These are phyloP conservation scores for Camellia lanceoleosa DNA, from an alignment of 148 eudicot species.

Conservation along the genomic window DNA sequence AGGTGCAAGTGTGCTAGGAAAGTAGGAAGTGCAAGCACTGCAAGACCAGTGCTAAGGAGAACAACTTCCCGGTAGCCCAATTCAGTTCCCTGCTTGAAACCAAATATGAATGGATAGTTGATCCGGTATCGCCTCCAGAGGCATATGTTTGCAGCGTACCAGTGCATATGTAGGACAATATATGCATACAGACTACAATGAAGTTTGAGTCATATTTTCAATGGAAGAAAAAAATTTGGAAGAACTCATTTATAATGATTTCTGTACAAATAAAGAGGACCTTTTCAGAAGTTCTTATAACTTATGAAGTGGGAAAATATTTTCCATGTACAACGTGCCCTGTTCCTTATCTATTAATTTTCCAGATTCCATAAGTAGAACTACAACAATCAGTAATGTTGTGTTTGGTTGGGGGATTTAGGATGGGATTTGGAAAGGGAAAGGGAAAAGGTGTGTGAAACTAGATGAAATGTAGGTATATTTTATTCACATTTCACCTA, in stretches of 20 bases:
- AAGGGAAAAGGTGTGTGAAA: no score
- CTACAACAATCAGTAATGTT: conserved; percentile 45
- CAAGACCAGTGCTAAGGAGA: conserved; percentile 56
- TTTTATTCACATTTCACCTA: no score
- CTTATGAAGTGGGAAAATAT: conserved; percentile 74
- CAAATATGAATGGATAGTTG: conserved; percentile 82
- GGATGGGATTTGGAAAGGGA: no score
- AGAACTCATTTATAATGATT: neutral
- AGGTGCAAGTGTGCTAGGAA: conserved; percentile 56
- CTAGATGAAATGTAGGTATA: no score
- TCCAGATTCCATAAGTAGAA: conserved; percentile 48
- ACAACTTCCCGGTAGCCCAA: conserved; percentile 62
- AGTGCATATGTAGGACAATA: conserved; percentile 64
- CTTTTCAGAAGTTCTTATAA: conserved; percentile 14
- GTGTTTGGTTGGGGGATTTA: no score
- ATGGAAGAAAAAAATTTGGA: neutral
- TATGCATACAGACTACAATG: conserved; percentile 67
- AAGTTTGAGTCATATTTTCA: neutral
- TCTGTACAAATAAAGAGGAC: neutral
- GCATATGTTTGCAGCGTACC: conserved; percentile 75
- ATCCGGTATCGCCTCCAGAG: conserved; percentile 72
- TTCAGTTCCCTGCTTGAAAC: conserved; percentile 80
- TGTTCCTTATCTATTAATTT: conserved; percentile 38
- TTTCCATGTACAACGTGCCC: conserved; percentile 42
- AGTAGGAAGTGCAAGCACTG: conserved; percentile 55